Percentiles rank a stretch among this genome's conserved stretches.
phyloP scores from a whole-genome alignment of 192 early-diverging fungal species.

The Chytriomyces sp. region DNA sequence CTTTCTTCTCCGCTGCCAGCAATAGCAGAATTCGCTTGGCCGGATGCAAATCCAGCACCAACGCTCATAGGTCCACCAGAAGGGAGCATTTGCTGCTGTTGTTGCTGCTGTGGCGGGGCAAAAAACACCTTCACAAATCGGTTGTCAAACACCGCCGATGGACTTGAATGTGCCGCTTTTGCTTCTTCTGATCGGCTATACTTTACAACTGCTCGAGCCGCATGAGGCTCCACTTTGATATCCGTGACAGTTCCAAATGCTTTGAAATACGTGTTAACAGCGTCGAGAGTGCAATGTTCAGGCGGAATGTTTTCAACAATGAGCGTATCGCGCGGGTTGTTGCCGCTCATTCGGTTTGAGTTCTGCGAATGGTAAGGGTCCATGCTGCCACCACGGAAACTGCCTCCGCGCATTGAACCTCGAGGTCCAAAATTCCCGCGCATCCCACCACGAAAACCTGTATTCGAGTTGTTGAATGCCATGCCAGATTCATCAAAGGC shows the following conservation, averaged over 20 bases:
- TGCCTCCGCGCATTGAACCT: too few species aligned
- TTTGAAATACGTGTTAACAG: conserved; percentile 78
- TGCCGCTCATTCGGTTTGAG: conserved; percentile 26
- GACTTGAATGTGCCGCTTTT: conserved; percentile 69
- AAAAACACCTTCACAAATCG: conserved; percentile 89
- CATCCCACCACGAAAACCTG: conserved; percentile 19
- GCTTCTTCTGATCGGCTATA: conserved; percentile 69
- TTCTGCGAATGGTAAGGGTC: conserved; percentile 2
- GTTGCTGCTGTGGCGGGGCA: conserved; percentile 35
- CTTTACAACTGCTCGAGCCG: conserved; percentile 67
- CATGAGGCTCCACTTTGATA: conserved; percentile 64
- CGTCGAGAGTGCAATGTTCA: conserved; percentile 69
- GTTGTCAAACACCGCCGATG: conserved; percentile 82
- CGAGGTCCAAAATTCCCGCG: conserved; percentile 21
- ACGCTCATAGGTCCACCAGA: not conserved
- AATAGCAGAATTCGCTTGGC: too few species aligned
- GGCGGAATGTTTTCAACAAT: conserved; percentile 79
- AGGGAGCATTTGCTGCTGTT: conserved; percentile 7
- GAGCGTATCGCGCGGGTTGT: conserved; percentile 52
- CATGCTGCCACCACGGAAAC: too few species aligned
- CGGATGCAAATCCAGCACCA: not conserved
- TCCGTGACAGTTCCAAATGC: conserved; percentile 78
- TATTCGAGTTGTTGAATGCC: conserved; percentile 17
- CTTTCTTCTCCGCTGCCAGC: not conserved
- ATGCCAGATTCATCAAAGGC: conserved; percentile 25